Conservation (phyloP, 495 filamentous ascomycete genomes). For the Penicillium desertorum region DNA sequence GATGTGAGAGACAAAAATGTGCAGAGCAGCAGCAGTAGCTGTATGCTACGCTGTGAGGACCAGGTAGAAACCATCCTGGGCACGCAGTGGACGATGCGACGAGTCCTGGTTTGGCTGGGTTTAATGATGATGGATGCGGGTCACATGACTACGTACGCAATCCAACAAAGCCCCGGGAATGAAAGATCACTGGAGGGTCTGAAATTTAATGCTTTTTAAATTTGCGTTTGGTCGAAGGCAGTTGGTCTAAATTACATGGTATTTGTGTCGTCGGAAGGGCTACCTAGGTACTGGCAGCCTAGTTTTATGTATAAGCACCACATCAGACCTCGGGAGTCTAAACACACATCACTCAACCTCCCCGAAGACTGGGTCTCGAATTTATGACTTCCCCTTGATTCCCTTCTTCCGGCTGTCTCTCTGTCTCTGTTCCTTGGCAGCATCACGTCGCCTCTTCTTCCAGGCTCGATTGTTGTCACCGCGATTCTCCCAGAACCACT, state of each 20-base stretch:
- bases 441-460: constrained; percentile 81
- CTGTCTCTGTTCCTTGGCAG: constrained; percentile 81
- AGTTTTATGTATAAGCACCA: constrained; percentile 5
- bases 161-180: neutral
- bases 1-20: constrained; percentile 30
- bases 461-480: constrained; percentile 88
- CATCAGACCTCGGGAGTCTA: neutral
- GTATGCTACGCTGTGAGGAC: constrained; percentile 7
- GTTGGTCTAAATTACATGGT: neutral
- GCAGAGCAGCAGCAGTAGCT: constrained; percentile 23
- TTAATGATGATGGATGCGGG: constrained; percentile 17
- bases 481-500: constrained; percentile 90
- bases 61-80: constrained; percentile 15
- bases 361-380: neutral
- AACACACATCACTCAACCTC: neutral
- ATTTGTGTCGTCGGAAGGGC: neutral
- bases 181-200: neutral
- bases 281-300: neutral
- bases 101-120: neutral
- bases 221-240: neutral
- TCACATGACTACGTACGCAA: constrained; percentile 13
- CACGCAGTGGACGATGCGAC: constrained; percentile 6
- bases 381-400: constrained; percentile 44
- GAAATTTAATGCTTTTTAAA: neutral
- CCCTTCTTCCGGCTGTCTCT: constrained; percentile 72